Evolutionary conservation across 805 yeast genomes (phyloP).

Genomic region (Lachancea kluyveri): DNA sequence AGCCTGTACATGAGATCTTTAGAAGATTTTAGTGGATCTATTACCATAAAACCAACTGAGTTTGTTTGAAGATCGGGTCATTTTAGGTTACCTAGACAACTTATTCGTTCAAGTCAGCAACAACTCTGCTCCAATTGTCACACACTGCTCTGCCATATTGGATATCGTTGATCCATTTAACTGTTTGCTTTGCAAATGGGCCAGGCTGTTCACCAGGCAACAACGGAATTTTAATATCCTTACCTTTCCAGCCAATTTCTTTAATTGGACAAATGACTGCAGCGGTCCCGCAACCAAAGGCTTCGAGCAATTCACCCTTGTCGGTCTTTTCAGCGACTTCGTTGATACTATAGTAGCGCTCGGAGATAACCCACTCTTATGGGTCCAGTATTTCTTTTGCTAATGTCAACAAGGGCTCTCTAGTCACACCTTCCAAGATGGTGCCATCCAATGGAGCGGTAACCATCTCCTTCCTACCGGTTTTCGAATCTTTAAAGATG

Average conservation of each 20-base stretch:
- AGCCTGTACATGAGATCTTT: no score
- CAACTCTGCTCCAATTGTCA: constrained; percentile 41
- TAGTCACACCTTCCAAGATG: constrained; percentile 91
- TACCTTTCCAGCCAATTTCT: constrained; percentile 73
- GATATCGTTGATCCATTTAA: constrained; percentile 78
- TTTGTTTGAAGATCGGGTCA: no score
- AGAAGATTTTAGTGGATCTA: no score
- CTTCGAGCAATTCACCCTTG: constrained; percentile 82
- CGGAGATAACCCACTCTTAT: constrained; percentile 74
- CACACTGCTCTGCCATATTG: constrained; percentile 82
- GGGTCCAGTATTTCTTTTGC: constrained; percentile 71
- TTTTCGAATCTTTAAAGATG: constrained; percentile 64
- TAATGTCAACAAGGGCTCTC: constrained; percentile 76
- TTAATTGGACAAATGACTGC: constrained; percentile 93
- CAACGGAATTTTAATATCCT: constrained; percentile 70
- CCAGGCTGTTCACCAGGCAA: constrained; percentile 75
- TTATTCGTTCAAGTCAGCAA: constrained; percentile 25
- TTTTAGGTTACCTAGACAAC: no score
- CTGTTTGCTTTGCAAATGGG: constrained; percentile 66
- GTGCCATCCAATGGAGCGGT: constrained; percentile 98
- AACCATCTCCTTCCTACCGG: constrained; percentile 83
- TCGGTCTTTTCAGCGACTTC: constrained; percentile 75
- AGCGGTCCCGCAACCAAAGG: constrained; percentile 96
- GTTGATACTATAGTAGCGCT: constrained; percentile 73
- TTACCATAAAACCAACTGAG: no score